phyloP scores from a whole-genome alignment of 352 stramenopile species.

The Phytophthora macrochlamydospora region DNA sequence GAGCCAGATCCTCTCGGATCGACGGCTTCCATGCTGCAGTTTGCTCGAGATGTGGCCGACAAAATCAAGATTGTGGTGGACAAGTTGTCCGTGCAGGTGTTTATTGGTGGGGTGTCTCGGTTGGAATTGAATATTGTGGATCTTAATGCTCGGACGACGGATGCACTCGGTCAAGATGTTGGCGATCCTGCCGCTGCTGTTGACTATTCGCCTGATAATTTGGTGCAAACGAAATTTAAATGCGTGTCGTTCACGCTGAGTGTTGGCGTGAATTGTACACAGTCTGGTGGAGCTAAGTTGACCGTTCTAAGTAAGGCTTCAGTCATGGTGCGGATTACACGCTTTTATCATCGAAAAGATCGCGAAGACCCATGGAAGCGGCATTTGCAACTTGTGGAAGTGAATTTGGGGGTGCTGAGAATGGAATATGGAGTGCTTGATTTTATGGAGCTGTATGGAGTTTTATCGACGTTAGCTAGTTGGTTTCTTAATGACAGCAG shows the following conservation, averaged over 20 bases:
- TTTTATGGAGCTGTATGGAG: constrained; percentile 36
- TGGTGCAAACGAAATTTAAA: constrained; percentile 73
- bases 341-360: constrained; percentile 54
- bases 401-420: constrained; percentile 53
- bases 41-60: constrained; percentile 59
- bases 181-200: constrained; percentile 58
- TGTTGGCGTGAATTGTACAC: constrained; percentile 28
- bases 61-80: constrained; percentile 53
- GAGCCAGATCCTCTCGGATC: constrained; percentile 67
- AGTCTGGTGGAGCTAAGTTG: neutral
- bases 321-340: constrained; percentile 54
- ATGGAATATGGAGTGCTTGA: constrained; percentile 50
- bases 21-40: constrained; percentile 63
- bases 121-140: constrained; percentile 43
- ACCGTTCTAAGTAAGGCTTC: constrained; percentile 48
- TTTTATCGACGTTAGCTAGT: constrained; percentile 24
- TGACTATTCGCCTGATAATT: constrained; percentile 59
- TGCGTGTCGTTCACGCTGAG: constrained; percentile 62
- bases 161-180: constrained; percentile 72
- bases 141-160: constrained; percentile 63
- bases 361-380: constrained; percentile 48
- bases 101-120: constrained; percentile 37
- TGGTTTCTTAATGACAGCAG: constrained; percentile 29
- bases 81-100: constrained; percentile 61
- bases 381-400: constrained; percentile 64